Conservation (phyloP, 805 yeast species). For the Monosporozyma aerobia region DNA sequence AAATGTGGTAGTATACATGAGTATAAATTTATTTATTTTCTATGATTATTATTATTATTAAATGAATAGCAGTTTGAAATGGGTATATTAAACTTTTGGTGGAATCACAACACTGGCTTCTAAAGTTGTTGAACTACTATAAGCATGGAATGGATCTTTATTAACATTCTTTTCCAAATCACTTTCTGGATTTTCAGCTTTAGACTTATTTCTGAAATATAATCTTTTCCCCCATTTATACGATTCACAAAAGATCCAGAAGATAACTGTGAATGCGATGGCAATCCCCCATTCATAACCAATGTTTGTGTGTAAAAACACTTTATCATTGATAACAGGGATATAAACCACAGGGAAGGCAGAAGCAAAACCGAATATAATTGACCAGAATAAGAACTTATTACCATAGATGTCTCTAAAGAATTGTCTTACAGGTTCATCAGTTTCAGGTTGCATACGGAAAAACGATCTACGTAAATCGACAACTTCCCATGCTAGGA, state of each 20-base stretch:
- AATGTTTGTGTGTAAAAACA: slow-evolving; percentile 64
- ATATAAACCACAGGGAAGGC: slow-evolving; percentile 79
- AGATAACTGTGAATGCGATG: slow-evolving; percentile 47
- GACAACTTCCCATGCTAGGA: slow-evolving; percentile 79
- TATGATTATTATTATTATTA: not conserved
- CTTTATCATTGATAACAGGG: slow-evolving; percentile 75
- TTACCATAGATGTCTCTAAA: slow-evolving; percentile 61
- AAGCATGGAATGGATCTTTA: slow-evolving; percentile 52
- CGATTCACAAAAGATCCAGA: slow-evolving; percentile 51
- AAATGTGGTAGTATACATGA: not conserved
- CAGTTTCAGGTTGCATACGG: slow-evolving; percentile 57
- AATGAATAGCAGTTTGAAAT: not conserved
- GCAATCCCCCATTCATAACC: slow-evolving; percentile 77
- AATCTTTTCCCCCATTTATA: slow-evolving; percentile 62
- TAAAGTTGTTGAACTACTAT: slow-evolving; percentile 43
- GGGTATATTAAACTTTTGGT: slow-evolving; percentile 3
- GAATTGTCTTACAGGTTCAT: slow-evolving; percentile 50
- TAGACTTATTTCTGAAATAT: slow-evolving; percentile 35
- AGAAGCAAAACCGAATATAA: slow-evolving; percentile 56
- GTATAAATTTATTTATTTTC: not conserved
- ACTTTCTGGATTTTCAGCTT: slow-evolving; percentile 49
- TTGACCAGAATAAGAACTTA: slow-evolving; percentile 75
- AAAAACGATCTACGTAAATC: slow-evolving; percentile 64
- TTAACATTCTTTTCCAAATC: slow-evolving; percentile 43
- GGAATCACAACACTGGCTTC: slow-evolving; percentile 15